Base-by-base conservation (phyloP, 371 early-diverging fungal species). In the Actinomucor elegans region DNA sequence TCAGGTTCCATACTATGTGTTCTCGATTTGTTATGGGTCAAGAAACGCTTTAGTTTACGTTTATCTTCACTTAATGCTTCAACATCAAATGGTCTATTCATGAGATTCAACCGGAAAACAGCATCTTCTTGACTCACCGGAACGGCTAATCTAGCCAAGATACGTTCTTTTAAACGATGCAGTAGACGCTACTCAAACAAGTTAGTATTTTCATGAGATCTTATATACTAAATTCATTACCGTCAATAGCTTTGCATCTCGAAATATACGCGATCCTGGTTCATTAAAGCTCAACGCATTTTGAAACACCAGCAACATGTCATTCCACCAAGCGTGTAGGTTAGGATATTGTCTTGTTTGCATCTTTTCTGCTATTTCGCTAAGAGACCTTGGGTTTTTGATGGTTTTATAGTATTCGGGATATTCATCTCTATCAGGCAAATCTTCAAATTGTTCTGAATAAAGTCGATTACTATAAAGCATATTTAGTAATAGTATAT, bases 401-500 rank as follows among this genome's bases (percentile, higher is more conserved):
- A 96, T 96, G 48, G 87, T 81, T 9, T 81, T 76, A 70, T 94
- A 97, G 64, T 97, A 97, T 57, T 96, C 96, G 0, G 97, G 95
- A 55, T 94, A 94, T 33, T 89, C 86, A 17, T 76, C 68, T 15
- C 75, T 57, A 46, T 83, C 84, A 0, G 96, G 96, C 11, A 94
- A 68, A 29, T 86, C 86, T 38, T 85, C 69, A 66, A 96, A 97
- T 35, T 89, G 67, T 46, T 89, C 92, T 8, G 85, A 67, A 24
- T 90, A 63, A n/a, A 71, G 66, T 8, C 88, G 83, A 20, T 81
- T 88, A 40, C 86, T 86, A 55, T 23, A n/a, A n/a, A n/a, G n/a
- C n/a, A n/a, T n/a, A n/a, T n/a, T n/a, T n/a, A n/a, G n/a, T n/a
- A n/a, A n/a, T n/a, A n/a, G n/a, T n/a, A n/a, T n/a, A n/a, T n/a